phyloP scores from a whole-genome alignment of 2,329 filamentous ascomycete species.

The Septoria petroselini region DNA sequence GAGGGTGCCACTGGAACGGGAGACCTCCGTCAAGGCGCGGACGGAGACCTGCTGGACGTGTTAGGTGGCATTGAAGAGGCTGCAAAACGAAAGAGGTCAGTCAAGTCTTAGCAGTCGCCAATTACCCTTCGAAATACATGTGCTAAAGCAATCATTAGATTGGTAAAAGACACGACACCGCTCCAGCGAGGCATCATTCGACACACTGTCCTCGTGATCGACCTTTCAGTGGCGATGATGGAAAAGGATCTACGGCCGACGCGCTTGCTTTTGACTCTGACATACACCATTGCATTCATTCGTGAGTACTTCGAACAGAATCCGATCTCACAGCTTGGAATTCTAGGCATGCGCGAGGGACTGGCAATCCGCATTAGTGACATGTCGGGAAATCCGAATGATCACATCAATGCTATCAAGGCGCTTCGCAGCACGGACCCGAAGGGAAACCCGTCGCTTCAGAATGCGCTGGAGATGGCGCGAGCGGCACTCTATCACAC shows the following conservation, averaged over 20 bases:
- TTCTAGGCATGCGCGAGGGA: constrained; percentile 91
- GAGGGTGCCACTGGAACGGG: constrained; percentile 33
- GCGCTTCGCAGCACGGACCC: constrained; percentile 49
- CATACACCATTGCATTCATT: constrained; percentile 82
- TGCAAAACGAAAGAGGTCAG: constrained; percentile 35
- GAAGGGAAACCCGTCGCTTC: constrained; percentile 58
- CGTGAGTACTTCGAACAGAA: constrained; percentile 98
- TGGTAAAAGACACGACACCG: constrained; percentile 90
- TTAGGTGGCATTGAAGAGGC: constrained; percentile 40
- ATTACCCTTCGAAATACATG: too few relatives aligned
- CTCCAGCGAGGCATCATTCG: constrained; percentile 95
- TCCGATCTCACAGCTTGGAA: constrained; percentile 90
- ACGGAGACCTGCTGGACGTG: constrained; percentile 37
- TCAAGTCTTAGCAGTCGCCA: not conserved
- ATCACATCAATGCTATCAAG: constrained; percentile 76
- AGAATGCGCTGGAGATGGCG: constrained; percentile 95
- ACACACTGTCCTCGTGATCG: constrained; percentile 86
- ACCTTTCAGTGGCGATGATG: constrained; percentile 88
- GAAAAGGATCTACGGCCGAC: constrained; percentile 94
- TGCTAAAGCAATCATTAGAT: constrained; percentile 45
- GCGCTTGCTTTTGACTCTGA: constrained; percentile 75
- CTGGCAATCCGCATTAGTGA: constrained; percentile 82
- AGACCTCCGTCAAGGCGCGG: constrained; percentile 37
- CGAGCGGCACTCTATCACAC: constrained; percentile 88
- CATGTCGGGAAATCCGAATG: constrained; percentile 84